Base-by-base conservation (phyloP, 176 grass and related monocot genomes). In the Bromus sterilis region DNA sequence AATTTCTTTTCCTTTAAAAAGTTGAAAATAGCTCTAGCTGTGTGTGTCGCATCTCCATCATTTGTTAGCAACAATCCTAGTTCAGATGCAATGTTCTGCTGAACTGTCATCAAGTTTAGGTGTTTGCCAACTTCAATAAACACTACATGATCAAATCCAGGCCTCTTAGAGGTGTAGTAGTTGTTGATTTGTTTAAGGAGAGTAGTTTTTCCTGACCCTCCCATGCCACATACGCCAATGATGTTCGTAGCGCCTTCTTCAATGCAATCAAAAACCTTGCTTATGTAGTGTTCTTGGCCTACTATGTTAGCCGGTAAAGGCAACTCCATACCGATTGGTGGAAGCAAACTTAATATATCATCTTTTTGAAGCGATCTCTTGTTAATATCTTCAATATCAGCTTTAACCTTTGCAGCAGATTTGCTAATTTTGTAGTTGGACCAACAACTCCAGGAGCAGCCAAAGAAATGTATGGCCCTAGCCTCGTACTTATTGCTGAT, bases 381-480 rank as follows among this genome's bases (percentile, higher is more conserved):
- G 0, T 56, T 23, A 10, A 46, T 7, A 9, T 33, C 40, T 46
- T 78, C 58, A 33, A 21, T 11, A 46, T 46, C 39, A 63, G 0
- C 1, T 39, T 23, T 21, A 39, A 20, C 31, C 16, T 64, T 44
- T 10, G 58, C 31, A 3, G 76, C 76, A 78, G 76, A 16, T 32
- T 5, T 31, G 58, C 76, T 15, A 46, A 48, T 46, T 1, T 3
- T 78, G 11, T 63, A 78, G 76, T 64, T 78, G 26, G n/a, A 64
- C 39, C 32, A 65, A 65, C 30, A 65, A 65, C 63, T 78, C 58
- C 76, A 78, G 58, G 57, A 78, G 28, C 58, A 64, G 44, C 76
- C 40, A 44, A 78, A 48, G 0, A 31, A 7, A 48, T 64, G 76
- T 31, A 8, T 14, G 26, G 25, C 63, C 76, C 76, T 78, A n/a